phyloP scores from a whole-genome alignment of 257 asterid species.

The Penstemon eatonii region DNA sequence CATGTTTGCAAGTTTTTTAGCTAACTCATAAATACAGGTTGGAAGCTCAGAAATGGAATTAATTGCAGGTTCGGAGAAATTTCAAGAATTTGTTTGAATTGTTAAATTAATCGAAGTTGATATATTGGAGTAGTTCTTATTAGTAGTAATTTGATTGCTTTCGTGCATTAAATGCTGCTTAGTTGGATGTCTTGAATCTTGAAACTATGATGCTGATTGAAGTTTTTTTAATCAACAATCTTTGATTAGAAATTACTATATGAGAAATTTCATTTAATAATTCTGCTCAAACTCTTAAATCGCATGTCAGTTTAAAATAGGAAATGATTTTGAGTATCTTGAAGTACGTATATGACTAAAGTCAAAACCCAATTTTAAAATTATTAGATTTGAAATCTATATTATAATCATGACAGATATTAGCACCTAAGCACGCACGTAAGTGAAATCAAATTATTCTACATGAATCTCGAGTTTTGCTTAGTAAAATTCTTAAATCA shows the following conservation, averaged over 20 bases:
- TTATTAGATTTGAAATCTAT: background rate
- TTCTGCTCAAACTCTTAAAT: constrained; percentile 6
- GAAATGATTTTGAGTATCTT: background rate
- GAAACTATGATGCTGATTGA: background rate
- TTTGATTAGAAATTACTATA: background rate
- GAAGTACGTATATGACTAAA: constrained; percentile 7
- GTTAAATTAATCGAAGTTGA: background rate
- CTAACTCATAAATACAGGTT: constrained; percentile 12
- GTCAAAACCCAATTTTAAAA: constrained; percentile 17
- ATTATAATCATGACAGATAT: background rate
- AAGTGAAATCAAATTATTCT: no score
- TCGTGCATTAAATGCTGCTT: constrained; percentile 4
- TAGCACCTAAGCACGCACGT: background rate
- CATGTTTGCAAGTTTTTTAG: constrained; percentile 8
- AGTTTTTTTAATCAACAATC: no score
- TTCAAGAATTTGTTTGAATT: background rate
- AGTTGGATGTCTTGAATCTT: constrained; percentile 6
- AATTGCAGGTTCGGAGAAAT: background rate
- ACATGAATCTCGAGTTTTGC: no score
- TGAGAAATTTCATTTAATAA: background rate
- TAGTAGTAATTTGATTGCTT: background rate
- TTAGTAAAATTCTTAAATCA: background rate
- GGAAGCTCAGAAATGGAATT: constrained; percentile 11
- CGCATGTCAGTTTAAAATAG: constrained; percentile 13
- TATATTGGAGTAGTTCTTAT: background rate